Evolutionary conservation across 805 yeast species (phyloP).

Genomic region (Starmerella floricola): DNA sequence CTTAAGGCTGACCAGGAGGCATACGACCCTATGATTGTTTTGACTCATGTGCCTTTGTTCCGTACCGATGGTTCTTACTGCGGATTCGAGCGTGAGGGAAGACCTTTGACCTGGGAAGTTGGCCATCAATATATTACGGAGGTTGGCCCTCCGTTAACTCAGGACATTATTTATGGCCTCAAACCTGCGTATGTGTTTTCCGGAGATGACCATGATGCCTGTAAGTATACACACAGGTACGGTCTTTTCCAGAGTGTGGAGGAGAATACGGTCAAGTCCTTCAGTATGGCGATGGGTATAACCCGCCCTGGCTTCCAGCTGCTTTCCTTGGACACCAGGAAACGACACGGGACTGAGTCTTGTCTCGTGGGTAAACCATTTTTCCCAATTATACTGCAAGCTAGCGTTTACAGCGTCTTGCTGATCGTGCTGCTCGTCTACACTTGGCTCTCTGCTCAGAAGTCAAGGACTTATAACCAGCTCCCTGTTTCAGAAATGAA

Average conservation of each 20-base stretch:
- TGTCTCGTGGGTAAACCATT: constrained; percentile 28
- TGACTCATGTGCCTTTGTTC: constrained; percentile 81
- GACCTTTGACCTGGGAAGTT: constrained; percentile 50
- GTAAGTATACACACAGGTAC: constrained; percentile 54
- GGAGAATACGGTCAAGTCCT: constrained; percentile 79
- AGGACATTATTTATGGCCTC: constrained; percentile 44
- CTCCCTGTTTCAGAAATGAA: background rate
- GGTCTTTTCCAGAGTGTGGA: constrained; percentile 31
- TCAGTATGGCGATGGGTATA: constrained; percentile 90
- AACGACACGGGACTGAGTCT: constrained; percentile 23
- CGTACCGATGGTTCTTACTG: constrained; percentile 53
- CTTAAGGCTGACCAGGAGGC: constrained; percentile 18
- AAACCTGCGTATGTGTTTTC: constrained; percentile 63
- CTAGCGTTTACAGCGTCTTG: constrained; percentile 4
- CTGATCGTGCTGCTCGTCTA: background rate
- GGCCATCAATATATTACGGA: constrained; percentile 90
- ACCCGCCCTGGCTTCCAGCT: constrained; percentile 75
- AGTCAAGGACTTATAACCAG: background rate
- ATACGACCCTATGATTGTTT: constrained; percentile 32
- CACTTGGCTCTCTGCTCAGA: background rate
- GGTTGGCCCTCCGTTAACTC: constrained; percentile 49
- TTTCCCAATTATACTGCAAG: constrained; percentile 25
- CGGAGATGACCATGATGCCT: constrained; percentile 97
- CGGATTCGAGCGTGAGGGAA: constrained; percentile 66
- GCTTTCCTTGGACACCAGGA: constrained; percentile 39